Conservation (phyloP, 768 basidiomycete species). For the Boletellus ananas region DNA sequence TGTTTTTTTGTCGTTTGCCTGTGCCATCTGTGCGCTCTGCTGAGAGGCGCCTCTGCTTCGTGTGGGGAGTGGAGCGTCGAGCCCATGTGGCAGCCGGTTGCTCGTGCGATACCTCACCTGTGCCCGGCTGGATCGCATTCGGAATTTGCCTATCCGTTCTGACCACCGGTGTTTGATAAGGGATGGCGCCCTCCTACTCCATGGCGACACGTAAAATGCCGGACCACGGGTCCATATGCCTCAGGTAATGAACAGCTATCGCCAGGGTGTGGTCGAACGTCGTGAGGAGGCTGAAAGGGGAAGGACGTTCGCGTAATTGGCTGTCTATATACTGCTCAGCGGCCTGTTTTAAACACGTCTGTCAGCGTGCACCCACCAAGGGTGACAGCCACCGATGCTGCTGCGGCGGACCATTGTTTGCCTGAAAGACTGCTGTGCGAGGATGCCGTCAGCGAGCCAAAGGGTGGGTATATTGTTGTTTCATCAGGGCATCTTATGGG, state of each 20-base stretch:
- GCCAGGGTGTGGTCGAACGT: background rate
- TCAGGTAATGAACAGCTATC: background rate
- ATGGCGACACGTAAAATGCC: conserved; percentile 22
- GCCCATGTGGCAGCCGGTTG: too few species aligned
- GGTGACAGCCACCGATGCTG: background rate
- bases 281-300: too few species aligned
- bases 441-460: conserved; percentile 18
- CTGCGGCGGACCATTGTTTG: conserved; percentile 3
- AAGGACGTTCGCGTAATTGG: too few species aligned
- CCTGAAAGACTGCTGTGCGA: conserved; percentile 10
- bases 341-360: too few species aligned
- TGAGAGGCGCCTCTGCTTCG: background rate
- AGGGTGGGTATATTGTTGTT: conserved; percentile 12
- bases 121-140: too few species aligned
- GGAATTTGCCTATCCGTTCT: too few species aligned
- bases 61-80: too few species aligned
- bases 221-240: background rate
- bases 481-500: conserved; percentile 14
- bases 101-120: too few species aligned
- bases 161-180: background rate
- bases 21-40: background rate
- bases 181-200: conserved; percentile 9
- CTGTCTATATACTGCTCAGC: too few species aligned
- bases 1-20: conserved; percentile 10
- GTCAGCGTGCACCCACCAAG: too few species aligned